Base-by-base conservation (phyloP, 257 asterid genomes). In the Nicotiana undulata region DNA sequence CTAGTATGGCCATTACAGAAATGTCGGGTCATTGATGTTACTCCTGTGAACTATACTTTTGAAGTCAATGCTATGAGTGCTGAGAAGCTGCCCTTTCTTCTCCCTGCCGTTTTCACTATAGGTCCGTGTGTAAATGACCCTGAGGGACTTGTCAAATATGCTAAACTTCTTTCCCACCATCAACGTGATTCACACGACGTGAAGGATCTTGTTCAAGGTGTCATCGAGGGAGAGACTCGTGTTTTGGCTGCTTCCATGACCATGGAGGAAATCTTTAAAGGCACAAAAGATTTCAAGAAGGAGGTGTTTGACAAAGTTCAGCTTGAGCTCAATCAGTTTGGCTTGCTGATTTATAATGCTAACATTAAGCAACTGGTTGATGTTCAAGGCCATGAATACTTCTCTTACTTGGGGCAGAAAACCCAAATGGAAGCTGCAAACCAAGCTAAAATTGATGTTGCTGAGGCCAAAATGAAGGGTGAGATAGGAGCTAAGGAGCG, bases 21-120 rank as follows among this genome's bases (percentile, higher is more conserved):
- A n/a, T 85, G 67, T 83, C 15, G 84, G 7, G n/a, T 55, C 11
- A 87, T 87, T 56, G 92, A 92, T 79, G 77, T 90, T 26, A 84
- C 93, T 11, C 95, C 93, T 0, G 93, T 90, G 5, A 92, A 92
- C 66, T 90, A 92, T 88, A 88, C 93, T 53, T 92, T 92, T 76
- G 88, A 92, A 53, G 97, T 92, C 29, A 92, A 92, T 22, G 97
- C 97, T 75, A 92, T 90, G 93, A 90, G 93, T 63, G 91, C 93
- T 10, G 94, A 92, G 78, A 92, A 92, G 86, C 92, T 92, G 52
- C 93, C 97, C 16, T 90, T 92, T 56, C 63, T 90, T 55, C 92
- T 92, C 78, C 97, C 91, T 0, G 93, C 92, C 7, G 97, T 92
- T 29, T 92, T 90, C 91, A 92, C 97, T 24, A 88, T 92, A 56